phyloP scores from a whole-genome alignment of 2,329 filamentous ascomycete species.

The Clarireedia sp. region DNA sequence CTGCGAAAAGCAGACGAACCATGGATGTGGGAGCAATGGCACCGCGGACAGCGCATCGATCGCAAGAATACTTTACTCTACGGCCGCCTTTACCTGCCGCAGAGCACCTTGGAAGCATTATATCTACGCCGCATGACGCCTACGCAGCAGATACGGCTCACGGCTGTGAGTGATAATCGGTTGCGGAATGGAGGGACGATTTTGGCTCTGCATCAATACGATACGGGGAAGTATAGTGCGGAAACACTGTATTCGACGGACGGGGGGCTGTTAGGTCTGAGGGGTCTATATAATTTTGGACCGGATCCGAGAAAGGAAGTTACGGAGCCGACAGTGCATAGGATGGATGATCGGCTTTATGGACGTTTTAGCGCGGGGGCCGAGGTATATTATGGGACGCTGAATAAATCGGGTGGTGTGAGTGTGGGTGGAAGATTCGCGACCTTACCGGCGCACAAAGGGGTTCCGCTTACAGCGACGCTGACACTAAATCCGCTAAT shows the following conservation, averaged over 20 bases:
- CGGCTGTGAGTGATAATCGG: conserved; percentile 64
- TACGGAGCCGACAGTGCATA: conserved; percentile 16
- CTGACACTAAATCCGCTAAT: conserved; percentile 90
- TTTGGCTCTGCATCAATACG: conserved; percentile 68
- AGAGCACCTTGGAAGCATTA: conserved; percentile 77
- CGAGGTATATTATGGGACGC: conserved; percentile 88
- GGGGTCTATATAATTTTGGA: conserved; percentile 93
- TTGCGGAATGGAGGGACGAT: conserved; percentile 70
- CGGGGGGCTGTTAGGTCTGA: conserved; percentile 76
- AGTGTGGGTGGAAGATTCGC: conserved; percentile 85
- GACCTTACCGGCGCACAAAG: conserved; percentile 70
- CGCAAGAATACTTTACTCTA: conserved; percentile 58
- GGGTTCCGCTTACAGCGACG: conserved; percentile 88
- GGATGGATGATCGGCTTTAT: conserved; percentile 51
- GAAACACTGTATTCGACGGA: conserved; percentile 92
- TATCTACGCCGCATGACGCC: conserved; percentile 73
- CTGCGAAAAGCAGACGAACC: conserved; percentile 44
- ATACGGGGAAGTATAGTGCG: conserved; percentile 77
- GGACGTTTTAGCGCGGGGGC: conserved; percentile 85
- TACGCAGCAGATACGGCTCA: conserved; percentile 70
- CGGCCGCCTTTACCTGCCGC: conserved; percentile 72
- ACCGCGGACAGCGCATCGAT: conserved; percentile 40
- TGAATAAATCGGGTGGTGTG: conserved; percentile 90
- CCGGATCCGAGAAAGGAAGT: conserved; percentile 20
- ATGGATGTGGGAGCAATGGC: conserved; percentile 47